A percentile compares a stretch with the other conserved stretches of the same genome.
Conservation (phyloP, 176 grass and related monocot species). For the Zizania latifolia region DNA sequence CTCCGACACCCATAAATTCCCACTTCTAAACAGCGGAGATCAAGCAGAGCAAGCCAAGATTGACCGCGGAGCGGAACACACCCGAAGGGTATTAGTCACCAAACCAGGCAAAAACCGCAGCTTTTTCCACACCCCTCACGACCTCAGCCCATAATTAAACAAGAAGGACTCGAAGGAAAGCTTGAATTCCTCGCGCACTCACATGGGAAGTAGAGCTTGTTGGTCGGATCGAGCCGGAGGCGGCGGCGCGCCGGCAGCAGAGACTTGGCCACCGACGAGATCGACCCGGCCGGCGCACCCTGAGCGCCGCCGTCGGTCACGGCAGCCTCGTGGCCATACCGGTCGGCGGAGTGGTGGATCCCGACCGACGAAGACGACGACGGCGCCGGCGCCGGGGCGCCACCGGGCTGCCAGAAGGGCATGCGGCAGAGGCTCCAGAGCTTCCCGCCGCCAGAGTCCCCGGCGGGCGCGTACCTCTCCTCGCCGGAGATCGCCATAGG, state of each 20-base stretch:
- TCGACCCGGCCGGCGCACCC: slow-evolving; percentile 37
- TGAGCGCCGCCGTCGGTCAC: slow-evolving; percentile 13
- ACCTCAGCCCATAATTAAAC: slow-evolving; percentile 11
- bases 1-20: background rate
- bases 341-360: slow-evolving; percentile 54
- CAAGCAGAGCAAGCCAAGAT: slow-evolving; percentile 14
- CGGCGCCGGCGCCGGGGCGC: slow-evolving; percentile 22
- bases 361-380: slow-evolving; percentile 36
- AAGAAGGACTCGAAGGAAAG: background rate
- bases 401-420: slow-evolving; percentile 66
- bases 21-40: slow-evolving; percentile 8
- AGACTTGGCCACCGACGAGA: slow-evolving; percentile 72
- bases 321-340: slow-evolving; percentile 43
- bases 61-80: background rate
- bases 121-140: background rate
- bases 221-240: slow-evolving; percentile 81
- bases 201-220: slow-evolving; percentile 98
- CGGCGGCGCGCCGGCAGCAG: slow-evolving; percentile 63
- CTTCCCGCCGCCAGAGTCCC: slow-evolving; percentile 48
- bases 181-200: slow-evolving; percentile 27
- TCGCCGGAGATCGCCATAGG: slow-evolving; percentile 80
- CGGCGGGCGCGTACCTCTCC: slow-evolving; percentile 36
- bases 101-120: slow-evolving; percentile 14
- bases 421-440: slow-evolving; percentile 93
- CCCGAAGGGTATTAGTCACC: background rate